A percentile compares a stretch with the other conserved stretches of the same genome.
phyloP scores from a whole-genome alignment of 2,329 filamentous ascomycete genomes.

The Fusarium sp. region DNA sequence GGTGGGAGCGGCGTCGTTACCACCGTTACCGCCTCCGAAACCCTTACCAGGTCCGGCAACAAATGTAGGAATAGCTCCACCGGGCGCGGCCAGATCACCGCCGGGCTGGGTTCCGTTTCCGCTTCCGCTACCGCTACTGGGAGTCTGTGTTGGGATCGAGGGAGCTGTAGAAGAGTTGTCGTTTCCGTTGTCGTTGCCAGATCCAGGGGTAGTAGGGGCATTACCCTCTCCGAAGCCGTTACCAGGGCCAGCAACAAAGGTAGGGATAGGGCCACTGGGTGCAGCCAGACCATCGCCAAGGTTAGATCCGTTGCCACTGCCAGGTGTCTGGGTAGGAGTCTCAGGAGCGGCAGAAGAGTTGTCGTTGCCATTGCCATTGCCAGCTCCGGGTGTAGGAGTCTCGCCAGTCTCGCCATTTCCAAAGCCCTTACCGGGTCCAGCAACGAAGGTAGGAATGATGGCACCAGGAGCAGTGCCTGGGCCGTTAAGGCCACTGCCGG shows the following conservation, averaged over 20 bases:
- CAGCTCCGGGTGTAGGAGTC: slow-evolving; percentile 2
- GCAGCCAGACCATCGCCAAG: slow-evolving; percentile 4
- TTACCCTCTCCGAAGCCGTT: slow-evolving; percentile 25
- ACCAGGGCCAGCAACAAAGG: slow-evolving; percentile 20
- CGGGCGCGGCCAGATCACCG: slow-evolving; percentile 3
- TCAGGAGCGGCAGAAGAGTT: slow-evolving; percentile 6
- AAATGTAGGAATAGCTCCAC: slow-evolving; percentile 14
- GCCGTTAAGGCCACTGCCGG: slow-evolving; percentile 25
- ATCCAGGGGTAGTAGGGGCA: not conserved
- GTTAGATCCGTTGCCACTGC: not conserved
- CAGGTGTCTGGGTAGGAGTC: slow-evolving; percentile 20
- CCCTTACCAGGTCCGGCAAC: slow-evolving; percentile 26
- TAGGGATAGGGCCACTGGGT: slow-evolving; percentile 8
- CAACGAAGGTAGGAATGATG: slow-evolving; percentile 25
- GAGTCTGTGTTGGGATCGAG: not conserved
- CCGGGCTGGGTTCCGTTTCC: slow-evolving; percentile 1
- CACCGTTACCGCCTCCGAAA: slow-evolving; percentile 7
- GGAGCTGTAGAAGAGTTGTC: not conserved
- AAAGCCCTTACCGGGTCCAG: slow-evolving; percentile 25
- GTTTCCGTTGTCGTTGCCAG: not conserved
- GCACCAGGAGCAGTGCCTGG: slow-evolving; percentile 21
- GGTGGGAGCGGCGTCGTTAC: not conserved
- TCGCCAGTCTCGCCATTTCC: not conserved
- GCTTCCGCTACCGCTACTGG: slow-evolving; percentile 13
- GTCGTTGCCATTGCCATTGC: slow-evolving; percentile 13